Evolutionary conservation across 345 rosid species (phyloP), one percentile per base, ranked within the genome.

Genomic region (Trapa incisa): DNA sequence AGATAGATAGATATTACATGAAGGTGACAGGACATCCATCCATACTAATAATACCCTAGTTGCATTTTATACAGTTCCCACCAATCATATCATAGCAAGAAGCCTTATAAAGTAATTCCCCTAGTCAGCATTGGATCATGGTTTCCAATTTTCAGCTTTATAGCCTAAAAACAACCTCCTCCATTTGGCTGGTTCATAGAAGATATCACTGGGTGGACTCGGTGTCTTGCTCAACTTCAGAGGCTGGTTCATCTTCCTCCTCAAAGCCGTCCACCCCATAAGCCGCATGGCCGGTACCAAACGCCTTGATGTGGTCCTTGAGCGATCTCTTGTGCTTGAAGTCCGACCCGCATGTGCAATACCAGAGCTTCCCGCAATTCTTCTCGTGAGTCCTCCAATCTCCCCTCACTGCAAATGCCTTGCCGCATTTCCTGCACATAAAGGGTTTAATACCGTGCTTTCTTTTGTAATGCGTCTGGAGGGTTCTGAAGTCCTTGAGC

Each of bases 351-450:
- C 87, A 84, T 58, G 67, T 76, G 72, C 87, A 84, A 62, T 81
- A 84, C 87, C 87, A 84, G 42, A 84, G 83, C 80, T 81, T 84
- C 8, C 87, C 87, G 45, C 91, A 84, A 48, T 86, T 86, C 81
- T 86, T 86, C 72, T 86, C 91, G 42, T 86, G 88, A 64, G 91
- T 86, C 50, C 91, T 80, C 91, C 91, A 86, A 70, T 84, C 91
- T 22, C 91, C 91, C 61, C 85, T 78, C 38, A 84, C 88, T 0
- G 91, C 87, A n/a, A 86, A 86, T 1, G 88, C 82, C 78, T 86
- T 86, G 16, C 85, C 83, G n/a, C 91, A 86, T 74, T 86, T 84
- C 42, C 91, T 72, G 74, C 91, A 86, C 87, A 86, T 84, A 65
- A 86, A 86, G 22, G 87, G 89, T 78, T 84, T 86, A 43, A 84